These are phyloP conservation scores for Trametes versicolor DNA, from an alignment of 1,284 basidiomycete species.

Conservation along the genomic window DNA sequence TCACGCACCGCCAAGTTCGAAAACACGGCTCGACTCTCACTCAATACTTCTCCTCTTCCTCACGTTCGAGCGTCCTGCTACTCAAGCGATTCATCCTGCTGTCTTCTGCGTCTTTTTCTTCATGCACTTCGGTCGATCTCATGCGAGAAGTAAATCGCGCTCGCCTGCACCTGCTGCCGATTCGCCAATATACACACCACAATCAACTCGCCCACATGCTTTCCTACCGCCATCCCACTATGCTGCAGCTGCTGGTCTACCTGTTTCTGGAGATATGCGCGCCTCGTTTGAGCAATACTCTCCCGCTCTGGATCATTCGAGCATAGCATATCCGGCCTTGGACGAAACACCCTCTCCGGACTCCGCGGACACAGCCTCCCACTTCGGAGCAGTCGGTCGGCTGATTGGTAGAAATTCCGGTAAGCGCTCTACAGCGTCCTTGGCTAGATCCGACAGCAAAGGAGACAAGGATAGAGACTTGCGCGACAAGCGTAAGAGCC, in stretches of 20 bases:
- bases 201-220: slow-evolving; percentile 39
- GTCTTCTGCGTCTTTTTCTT: neutral
- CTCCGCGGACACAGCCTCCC: slow-evolving; percentile 1
- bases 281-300: neutral
- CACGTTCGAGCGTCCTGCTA: neutral
- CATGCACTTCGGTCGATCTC: slow-evolving; percentile 38
- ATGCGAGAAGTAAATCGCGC: slow-evolving; percentile 38
- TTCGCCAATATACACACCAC: neutral
- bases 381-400: slow-evolving; percentile 27
- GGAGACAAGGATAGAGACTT: slow-evolving; percentile 33
- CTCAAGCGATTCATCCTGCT: neutral
- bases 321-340: slow-evolving; percentile 15
- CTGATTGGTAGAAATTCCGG: slow-evolving; percentile 33
- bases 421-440: slow-evolving; percentile 35
- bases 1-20: slow-evolving; percentile 16
- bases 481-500: slow-evolving; percentile 51
- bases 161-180: slow-evolving; percentile 32
- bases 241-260: slow-evolving; percentile 65
- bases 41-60: neutral
- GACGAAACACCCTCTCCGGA: slow-evolving; percentile 3
- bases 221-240: slow-evolving; percentile 74
- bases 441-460: slow-evolving; percentile 28
- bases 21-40: neutral
- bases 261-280: slow-evolving; percentile 9
- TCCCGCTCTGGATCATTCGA: slow-evolving; percentile 3